These are phyloP conservation scores for Xylariaceae sp. DNA, from an alignment of 2,329 filamentous ascomycete genomes.

Conservation along the genomic window DNA sequence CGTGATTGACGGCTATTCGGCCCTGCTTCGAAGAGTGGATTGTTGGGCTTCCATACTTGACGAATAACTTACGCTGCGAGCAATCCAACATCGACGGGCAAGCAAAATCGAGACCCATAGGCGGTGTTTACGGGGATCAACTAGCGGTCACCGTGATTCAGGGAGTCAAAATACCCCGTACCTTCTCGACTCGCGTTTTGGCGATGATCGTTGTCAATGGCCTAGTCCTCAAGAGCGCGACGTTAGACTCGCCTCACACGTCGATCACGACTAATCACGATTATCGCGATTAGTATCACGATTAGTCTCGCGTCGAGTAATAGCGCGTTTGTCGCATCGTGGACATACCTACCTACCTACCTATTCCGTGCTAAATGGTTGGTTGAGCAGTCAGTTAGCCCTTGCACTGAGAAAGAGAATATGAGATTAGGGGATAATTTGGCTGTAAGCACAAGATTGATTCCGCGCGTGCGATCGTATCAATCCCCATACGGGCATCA, in stretches of 20 bases:
- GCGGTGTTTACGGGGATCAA: slow-evolving; percentile 35
- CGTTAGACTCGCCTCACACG: slow-evolving; percentile 42
- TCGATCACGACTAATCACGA: slow-evolving; percentile 35
- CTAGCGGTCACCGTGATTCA: too few species aligned
- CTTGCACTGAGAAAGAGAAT: too few species aligned
- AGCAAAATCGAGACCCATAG: slow-evolving; percentile 43
- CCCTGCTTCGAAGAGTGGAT: slow-evolving; percentile 20
- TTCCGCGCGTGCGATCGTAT: too few species aligned
- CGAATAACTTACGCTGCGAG: slow-evolving; percentile 41
- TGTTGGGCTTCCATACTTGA: slow-evolving; percentile 39
- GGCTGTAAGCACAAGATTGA: too few species aligned
- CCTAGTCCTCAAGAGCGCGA: slow-evolving; percentile 43
- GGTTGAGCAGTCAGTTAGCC: not conserved
- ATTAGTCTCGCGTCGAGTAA: slow-evolving; percentile 28
- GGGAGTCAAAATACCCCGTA: too few species aligned
- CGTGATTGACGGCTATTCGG: slow-evolving; percentile 38
- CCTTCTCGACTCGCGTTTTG: too few species aligned
- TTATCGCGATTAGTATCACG: too few species aligned
- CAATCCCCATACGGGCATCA: too few species aligned
- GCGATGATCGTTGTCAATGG: slow-evolving; percentile 46
- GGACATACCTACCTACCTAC: slow-evolving; percentile 7
- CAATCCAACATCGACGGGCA: slow-evolving; percentile 33
- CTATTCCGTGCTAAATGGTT: not conserved
- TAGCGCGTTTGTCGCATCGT: slow-evolving; percentile 19
- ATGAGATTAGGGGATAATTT: too few species aligned